Conservation (phyloP, 1,284 basidiomycete genomes). For the Inonotus obliquus region DNA sequence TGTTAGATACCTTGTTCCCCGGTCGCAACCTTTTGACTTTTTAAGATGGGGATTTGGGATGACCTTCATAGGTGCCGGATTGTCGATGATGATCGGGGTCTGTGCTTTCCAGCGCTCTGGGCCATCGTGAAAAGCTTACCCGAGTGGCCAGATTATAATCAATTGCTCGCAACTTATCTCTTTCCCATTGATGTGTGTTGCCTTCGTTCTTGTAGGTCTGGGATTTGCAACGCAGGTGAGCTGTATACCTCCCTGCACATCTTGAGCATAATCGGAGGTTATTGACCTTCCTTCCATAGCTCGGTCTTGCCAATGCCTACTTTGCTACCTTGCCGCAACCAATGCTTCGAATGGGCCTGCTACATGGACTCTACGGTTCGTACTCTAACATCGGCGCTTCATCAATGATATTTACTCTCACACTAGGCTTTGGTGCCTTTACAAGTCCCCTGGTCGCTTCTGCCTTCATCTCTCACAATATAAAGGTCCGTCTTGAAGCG, state of each 20-base stretch:
- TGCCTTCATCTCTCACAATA: constrained; percentile 26
- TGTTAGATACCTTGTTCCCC: not conserved
- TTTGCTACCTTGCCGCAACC: constrained; percentile 29
- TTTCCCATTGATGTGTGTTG: constrained; percentile 31
- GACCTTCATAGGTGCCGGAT: constrained; percentile 25
- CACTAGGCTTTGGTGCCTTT: constrained; percentile 26
- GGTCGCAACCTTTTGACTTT: not conserved
- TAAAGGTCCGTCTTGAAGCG: constrained; percentile 25
- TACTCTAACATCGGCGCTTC: not conserved
- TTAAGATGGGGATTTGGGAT: constrained; percentile 25
- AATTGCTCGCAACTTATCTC: constrained; percentile 30
- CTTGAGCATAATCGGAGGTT: not conserved
- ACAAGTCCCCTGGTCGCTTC: constrained; percentile 30
- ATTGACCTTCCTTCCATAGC: constrained; percentile 19
- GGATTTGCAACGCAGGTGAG: constrained; percentile 30
- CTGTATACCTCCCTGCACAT: not conserved
- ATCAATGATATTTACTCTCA: not conserved
- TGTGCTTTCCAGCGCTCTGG: constrained; percentile 9
- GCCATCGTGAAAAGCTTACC: not conserved
- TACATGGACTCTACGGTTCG: constrained; percentile 29
- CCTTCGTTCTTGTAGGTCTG: constrained; percentile 28
- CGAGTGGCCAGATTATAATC: constrained; percentile 28
- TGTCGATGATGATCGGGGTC: constrained; percentile 30
- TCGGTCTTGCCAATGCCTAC: constrained; percentile 30
- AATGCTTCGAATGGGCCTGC: constrained; percentile 29